phyloP scores from a whole-genome alignment of 371 early-diverging fungal genomes.

The Phascolomyces articulosus region DNA sequence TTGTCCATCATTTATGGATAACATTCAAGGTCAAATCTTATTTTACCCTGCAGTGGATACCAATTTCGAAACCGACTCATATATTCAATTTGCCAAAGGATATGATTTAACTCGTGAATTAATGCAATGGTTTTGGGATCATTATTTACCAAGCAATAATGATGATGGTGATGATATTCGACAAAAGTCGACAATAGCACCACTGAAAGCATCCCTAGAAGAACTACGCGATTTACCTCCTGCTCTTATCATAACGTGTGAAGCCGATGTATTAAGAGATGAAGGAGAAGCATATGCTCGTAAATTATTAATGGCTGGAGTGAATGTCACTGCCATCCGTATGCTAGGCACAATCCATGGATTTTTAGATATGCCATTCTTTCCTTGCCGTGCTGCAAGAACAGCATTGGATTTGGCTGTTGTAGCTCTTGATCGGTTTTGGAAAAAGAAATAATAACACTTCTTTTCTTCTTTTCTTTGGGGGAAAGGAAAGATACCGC shows the following conservation, averaged over 20 bases:
- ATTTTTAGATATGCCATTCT: background rate
- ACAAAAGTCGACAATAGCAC: constrained; percentile 15
- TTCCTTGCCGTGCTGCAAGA: background rate
- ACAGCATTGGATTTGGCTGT: background rate
- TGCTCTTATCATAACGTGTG: constrained; percentile 33
- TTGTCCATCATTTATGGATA: background rate
- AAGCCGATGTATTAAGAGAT: constrained; percentile 37
- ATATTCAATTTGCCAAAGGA: constrained; percentile 11
- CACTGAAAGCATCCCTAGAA: constrained; percentile 19
- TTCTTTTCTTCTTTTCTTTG: too few species aligned
- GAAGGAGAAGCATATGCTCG: constrained; percentile 38
- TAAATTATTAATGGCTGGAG: constrained; percentile 27
- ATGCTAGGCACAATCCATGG: constrained; percentile 21
- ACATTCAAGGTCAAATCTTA: constrained; percentile 16
- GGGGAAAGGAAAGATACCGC: too few species aligned
- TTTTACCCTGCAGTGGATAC: constrained; percentile 11
- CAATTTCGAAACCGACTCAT: background rate
- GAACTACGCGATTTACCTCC: constrained; percentile 31
- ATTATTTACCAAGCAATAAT: constrained; percentile 16
- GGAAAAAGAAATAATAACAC: background rate
- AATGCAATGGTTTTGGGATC: constrained; percentile 36
- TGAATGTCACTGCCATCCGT: constrained; percentile 17
- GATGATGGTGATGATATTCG: constrained; percentile 9
- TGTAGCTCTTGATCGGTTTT: background rate
- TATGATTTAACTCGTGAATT: constrained; percentile 13